phyloP scores from a whole-genome alignment of 2,329 filamentous ascomycete genomes.

The Stachybotrys chlorohalonatus region DNA sequence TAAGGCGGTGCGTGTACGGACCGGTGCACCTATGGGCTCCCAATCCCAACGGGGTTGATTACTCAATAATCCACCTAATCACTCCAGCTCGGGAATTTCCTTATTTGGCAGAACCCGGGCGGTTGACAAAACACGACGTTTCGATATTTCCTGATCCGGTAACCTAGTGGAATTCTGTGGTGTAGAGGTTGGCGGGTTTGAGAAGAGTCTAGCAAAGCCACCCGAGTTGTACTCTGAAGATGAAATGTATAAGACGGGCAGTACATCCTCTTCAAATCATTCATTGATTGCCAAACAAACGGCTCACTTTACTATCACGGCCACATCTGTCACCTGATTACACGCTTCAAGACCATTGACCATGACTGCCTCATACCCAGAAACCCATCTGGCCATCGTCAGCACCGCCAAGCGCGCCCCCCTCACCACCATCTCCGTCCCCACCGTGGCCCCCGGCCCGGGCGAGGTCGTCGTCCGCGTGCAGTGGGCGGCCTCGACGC shows the following conservation, averaged over 20 bases:
- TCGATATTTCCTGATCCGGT: not conserved
- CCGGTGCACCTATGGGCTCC: too few species aligned
- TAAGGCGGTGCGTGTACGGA: too few species aligned
- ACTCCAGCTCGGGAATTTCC: not conserved
- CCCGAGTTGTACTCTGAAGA: too few species aligned
- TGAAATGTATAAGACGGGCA: not conserved
- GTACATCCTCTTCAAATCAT: too few species aligned
- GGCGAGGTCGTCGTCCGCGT: constrained; percentile 45
- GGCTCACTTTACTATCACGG: not conserved
- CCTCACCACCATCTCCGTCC: constrained; percentile 44
- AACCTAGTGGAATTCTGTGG: not conserved
- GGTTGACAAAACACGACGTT: not conserved
- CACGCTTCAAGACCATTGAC: not conserved
- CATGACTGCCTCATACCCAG: constrained; percentile 16
- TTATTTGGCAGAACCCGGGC: not conserved
- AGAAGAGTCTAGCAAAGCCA: too few species aligned
- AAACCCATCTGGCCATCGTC: constrained; percentile 56
- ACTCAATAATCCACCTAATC: too few species aligned
- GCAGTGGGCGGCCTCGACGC: constrained; percentile 51
- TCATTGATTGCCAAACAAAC: not conserved
- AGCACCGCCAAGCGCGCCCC: constrained; percentile 43
- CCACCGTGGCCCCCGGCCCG: constrained; percentile 19
- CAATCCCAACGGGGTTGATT: too few species aligned
- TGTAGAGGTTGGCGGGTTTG: not conserved
- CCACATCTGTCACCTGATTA: not conserved